Conservation (phyloP, 1,284 basidiomycete species). For the Ceratobasidium sp. region DNA sequence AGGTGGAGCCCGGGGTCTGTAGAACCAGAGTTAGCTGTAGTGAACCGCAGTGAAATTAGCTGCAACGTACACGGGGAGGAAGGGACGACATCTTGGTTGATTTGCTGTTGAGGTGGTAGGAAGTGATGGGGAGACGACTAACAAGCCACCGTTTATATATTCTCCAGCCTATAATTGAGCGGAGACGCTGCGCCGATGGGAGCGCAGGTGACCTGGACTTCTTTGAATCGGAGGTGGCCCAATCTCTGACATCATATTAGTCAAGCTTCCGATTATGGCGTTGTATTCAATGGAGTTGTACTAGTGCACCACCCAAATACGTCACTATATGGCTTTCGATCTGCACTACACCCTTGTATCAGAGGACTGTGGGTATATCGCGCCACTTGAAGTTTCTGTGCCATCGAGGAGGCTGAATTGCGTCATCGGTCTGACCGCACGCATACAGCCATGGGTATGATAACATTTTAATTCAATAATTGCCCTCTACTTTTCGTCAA, state of each 20-base stretch:
- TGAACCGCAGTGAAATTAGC: not conserved
- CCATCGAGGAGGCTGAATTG: not conserved
- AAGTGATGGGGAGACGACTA: not conserved
- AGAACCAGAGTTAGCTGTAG: not conserved
- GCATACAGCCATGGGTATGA: not conserved
- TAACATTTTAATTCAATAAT: no score
- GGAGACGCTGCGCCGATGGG: not conserved
- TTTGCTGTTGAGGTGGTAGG: not conserved
- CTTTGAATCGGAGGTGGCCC: no score
- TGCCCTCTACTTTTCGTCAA: no score
- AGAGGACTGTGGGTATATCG: no score
- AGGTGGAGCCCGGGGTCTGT: conserved; percentile 24
- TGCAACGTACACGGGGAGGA: conserved; percentile 27
- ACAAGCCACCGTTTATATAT: conserved; percentile 9
- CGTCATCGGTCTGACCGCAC: not conserved
- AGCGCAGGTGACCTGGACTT: conserved; percentile 32
- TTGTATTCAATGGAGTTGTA: not conserved
- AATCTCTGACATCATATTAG: conserved; percentile 20
- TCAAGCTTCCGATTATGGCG: not conserved
- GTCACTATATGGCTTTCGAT: no score
- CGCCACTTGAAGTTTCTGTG: no score
- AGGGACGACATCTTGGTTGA: conserved; percentile 21
- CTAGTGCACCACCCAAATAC: not conserved
- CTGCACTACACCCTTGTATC: no score
- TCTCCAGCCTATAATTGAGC: no score